These are phyloP conservation scores for Suillus decipiens DNA, from an alignment of 768 basidiomycete genomes.

Conservation along the genomic window DNA sequence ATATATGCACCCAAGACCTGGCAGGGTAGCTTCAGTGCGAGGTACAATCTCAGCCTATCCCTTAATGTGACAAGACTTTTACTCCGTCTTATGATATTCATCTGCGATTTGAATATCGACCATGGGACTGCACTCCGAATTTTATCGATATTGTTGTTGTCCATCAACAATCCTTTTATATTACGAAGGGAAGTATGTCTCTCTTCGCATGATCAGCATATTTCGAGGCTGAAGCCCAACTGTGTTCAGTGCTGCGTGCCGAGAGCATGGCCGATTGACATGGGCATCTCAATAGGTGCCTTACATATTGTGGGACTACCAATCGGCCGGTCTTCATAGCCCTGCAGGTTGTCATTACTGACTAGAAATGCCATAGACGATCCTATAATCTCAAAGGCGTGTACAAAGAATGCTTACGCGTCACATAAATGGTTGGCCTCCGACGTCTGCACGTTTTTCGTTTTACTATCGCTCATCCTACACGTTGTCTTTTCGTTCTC, in stretches of 20 bases:
- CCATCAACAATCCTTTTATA: not conserved
- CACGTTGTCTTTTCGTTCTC: too few species aligned
- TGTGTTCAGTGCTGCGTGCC: not conserved
- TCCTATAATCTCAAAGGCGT: not conserved
- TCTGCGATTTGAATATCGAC: not conserved
- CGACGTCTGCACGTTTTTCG: too few species aligned
- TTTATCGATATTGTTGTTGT: not conserved
- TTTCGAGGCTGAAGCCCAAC: not conserved
- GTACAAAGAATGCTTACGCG: not conserved
- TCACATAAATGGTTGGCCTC: not conserved
- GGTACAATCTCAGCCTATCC: too few species aligned
- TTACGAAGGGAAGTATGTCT: not conserved
- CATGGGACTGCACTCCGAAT: too few species aligned
- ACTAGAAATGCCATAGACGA: not conserved
- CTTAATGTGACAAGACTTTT: not conserved
- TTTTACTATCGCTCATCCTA: too few species aligned
- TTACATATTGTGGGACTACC: not conserved
- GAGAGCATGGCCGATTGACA: not conserved
- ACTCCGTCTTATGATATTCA: not conserved
- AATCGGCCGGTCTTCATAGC: not conserved
- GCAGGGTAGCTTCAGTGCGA: too few species aligned
- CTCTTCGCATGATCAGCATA: not conserved
- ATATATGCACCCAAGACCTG: too few species aligned
- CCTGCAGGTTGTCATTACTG: slow-evolving; percentile 1
- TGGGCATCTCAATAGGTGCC: not conserved